Conservation (phyloP, 192 early-diverging fungal genomes). For the Globomyces pollinis-pini region DNA sequence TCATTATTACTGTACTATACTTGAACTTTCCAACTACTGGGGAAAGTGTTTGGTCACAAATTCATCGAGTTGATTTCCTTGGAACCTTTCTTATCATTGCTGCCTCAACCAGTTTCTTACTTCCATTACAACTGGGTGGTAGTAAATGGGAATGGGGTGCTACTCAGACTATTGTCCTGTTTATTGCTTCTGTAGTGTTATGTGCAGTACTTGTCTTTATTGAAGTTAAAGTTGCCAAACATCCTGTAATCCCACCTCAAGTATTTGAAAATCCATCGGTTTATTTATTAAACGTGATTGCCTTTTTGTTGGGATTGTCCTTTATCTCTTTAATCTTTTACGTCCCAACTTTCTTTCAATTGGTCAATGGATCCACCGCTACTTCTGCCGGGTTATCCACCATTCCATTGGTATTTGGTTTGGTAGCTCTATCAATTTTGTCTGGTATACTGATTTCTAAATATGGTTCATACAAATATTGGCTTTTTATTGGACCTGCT, state of each 20-base stretch:
- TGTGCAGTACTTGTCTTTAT: conserved; percentile 23
- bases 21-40: conserved; percentile 43
- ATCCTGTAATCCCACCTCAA: conserved; percentile 22
- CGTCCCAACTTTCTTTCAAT: conserved; percentile 18
- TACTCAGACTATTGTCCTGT: conserved; percentile 52
- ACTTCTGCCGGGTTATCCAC: conserved; percentile 15
- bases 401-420: conserved; percentile 23
- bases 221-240: conserved; percentile 12
- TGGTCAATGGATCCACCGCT: conserved; percentile 20
- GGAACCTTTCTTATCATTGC: conserved; percentile 51
- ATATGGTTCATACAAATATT: conserved; percentile 19
- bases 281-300: conserved; percentile 5
- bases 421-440: conserved; percentile 10
- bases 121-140: conserved; percentile 70
- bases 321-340: conserved; percentile 8
- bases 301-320: conserved; percentile 7
- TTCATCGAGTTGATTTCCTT: conserved; percentile 58
- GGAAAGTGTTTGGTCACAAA: conserved; percentile 49
- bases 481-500: conserved; percentile 19
- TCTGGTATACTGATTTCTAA: conserved; percentile 11
- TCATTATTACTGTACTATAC: conserved; percentile 5
- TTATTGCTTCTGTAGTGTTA: conserved; percentile 58
- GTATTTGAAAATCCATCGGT: conserved; percentile 15
- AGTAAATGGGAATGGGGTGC: conserved; percentile 56
- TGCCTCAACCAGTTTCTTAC: conserved; percentile 53